A percentile compares a stretch with the other conserved stretches of the same genome.
These are phyloP conservation scores for Vigna mungo DNA, from an alignment of 306 rosid species.

Conservation along the genomic window DNA sequence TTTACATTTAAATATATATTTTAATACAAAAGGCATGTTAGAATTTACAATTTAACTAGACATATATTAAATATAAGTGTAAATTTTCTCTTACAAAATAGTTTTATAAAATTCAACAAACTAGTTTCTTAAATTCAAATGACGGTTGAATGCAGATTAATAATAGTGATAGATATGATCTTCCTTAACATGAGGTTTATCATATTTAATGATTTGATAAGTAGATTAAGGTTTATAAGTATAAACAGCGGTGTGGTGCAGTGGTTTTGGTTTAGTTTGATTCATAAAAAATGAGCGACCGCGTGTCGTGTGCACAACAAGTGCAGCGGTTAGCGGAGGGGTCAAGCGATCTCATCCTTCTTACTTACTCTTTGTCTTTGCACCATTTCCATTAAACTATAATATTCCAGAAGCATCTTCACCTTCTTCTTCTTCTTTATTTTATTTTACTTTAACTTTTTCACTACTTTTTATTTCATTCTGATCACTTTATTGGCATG, in stretches of 20 bases:
- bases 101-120: no score
- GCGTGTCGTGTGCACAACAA: constrained; percentile 11
- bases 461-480: no score
- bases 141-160: background rate
- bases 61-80: no score
- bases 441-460: background rate
- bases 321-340: constrained; percentile 15
- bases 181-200: constrained; percentile 6
- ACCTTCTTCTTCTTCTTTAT: background rate
- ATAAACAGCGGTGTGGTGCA: constrained; percentile 4
- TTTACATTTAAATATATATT: no score
- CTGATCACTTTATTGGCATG: no score
- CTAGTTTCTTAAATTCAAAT: background rate
- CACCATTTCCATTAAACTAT: background rate
- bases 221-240: background rate
- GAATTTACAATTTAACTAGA: no score
- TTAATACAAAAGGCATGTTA: no score
- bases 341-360: background rate
- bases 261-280: constrained; percentile 6
- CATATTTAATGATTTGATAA: background rate
- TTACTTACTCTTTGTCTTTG: background rate
- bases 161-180: background rate
- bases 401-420: background rate
- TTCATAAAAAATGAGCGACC: constrained; percentile 9
- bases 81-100: no score